Conservation (phyloP, 345 rosid species). For the Salix suchowensis region DNA sequence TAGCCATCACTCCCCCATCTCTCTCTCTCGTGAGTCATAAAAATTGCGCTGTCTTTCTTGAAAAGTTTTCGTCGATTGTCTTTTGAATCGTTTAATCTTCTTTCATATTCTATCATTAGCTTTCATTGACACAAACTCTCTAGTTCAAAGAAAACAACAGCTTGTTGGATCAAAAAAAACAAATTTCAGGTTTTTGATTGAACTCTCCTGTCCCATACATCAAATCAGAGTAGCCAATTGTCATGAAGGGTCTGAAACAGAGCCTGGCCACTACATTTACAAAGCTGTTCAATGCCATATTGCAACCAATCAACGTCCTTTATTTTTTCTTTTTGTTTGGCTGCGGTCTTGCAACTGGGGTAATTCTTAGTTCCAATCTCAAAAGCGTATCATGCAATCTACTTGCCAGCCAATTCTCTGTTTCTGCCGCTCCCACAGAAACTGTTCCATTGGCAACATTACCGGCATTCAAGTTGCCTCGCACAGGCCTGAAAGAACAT, state of each 20-base stretch:
- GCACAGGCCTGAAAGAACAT: constrained; percentile 33
- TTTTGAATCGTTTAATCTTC: neutral
- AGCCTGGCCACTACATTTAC: neutral
- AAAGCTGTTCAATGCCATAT: constrained; percentile 5
- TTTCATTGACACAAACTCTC: neutral
- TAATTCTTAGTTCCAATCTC: constrained; percentile 18
- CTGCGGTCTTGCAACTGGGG: constrained; percentile 19
- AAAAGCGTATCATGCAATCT: constrained; percentile 10
- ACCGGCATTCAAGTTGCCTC: neutral
- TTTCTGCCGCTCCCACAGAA: neutral
- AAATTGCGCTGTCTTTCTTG: neutral
- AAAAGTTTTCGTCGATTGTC: neutral
- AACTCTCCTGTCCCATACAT: neutral
- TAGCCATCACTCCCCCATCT: neutral
- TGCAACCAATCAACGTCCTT: constrained; percentile 11
- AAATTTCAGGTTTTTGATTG: neutral
- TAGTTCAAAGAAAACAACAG: constrained; percentile 5
- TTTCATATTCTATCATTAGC: neutral
- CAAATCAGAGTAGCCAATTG: neutral
- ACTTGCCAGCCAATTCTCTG: neutral
- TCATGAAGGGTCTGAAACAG: constrained; percentile 16
- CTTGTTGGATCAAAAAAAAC: neutral
- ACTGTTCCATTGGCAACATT: neutral
- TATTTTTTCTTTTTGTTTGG: constrained; percentile 19
- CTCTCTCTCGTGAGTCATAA: neutral